Percentiles rank a stretch among this genome's conserved stretches.
These are phyloP conservation scores for Coriaria nepalensis DNA, from an alignment of 306 rosid species.

Conservation along the genomic window DNA sequence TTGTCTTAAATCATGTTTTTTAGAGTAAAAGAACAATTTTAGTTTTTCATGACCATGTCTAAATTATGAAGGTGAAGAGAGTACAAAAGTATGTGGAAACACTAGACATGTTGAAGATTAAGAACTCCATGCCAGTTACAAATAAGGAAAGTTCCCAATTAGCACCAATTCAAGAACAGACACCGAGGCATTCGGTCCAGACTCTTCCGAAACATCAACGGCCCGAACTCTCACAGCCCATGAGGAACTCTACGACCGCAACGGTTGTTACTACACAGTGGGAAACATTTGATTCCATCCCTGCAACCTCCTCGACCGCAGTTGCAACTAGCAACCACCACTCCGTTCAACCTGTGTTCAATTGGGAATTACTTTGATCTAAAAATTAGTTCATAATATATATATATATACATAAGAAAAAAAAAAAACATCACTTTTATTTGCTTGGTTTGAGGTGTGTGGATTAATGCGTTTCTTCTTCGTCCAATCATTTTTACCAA, in stretches of 20 bases:
- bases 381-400: too few species aligned
- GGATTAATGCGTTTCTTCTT: too few species aligned
- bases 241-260: conserved; percentile 29
- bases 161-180: conserved; percentile 11
- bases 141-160: conserved; percentile 6
- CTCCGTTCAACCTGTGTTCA: conserved; percentile 8
- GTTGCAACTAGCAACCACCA: not conserved
- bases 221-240: conserved; percentile 14
- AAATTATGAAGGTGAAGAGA: conserved; percentile 43
- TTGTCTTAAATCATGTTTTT: not conserved
- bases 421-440: too few species aligned
- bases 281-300: conserved; percentile 65
- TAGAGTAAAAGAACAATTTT: too few species aligned
- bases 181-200: not conserved
- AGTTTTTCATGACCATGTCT: not conserved
- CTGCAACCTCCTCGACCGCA: not conserved
- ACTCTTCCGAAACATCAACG: conserved; percentile 2
- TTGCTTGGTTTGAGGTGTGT: too few species aligned
- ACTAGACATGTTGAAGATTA: conserved; percentile 39
- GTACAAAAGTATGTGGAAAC: conserved; percentile 60
- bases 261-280: conserved; percentile 49
- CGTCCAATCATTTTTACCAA: too few species aligned
- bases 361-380: conserved; percentile 8
- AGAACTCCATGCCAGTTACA: conserved; percentile 9
- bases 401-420: too few species aligned